Base-by-base conservation (phyloP, 371 early-diverging fungal genomes). In the Parasitella parasitica region DNA sequence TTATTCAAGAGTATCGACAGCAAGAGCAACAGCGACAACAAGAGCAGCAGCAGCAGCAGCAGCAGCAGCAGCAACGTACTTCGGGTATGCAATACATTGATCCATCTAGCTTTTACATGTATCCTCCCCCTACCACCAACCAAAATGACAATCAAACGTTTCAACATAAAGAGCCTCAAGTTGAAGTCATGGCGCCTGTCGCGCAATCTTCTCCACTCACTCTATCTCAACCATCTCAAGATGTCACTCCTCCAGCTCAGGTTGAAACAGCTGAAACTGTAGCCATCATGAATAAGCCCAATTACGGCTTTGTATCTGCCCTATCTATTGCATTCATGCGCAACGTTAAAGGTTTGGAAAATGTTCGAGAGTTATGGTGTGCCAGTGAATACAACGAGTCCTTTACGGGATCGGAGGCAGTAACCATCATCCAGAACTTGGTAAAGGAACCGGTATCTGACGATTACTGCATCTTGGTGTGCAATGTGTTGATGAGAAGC, bases 371-470 rank as follows among this genome's bases (percentile, higher is more conserved):
- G 32, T 52, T 74, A 51, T 70, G 69, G 60, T 74, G 71, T 63
- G 71, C 69, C 11, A 66, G 64, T 49, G 75, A 71, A 59, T 74
- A 74, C 32, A 68, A 69, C 36, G 75, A 74, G 30, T 68, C 71
- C 4, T 74, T 74, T 48, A 71, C 68, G 0, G 75, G 75, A 0
- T 53, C 67, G 35, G 75, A 74, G 38, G 75, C 75, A 3, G 68
- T 74, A 12, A 68, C 55, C 22, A 71, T 68, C 13, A 51, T 74
- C 3, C 37, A 53, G 9, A 46, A 58, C 16, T 46, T 74, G 12
- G 41, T 74, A 26, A 52, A 65, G 5, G 61, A 61, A 24, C 61
- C 53, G 35, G 50, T 73, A 7, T 60, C 70, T 32, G 63, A 65
- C 18, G 65, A 64, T 26, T 67, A 67, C 22, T 67, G 62, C 37